Evolutionary conservation across 1,139 yeast genomes (phyloP), one percentile per base, ranked within the genome.

Genomic region (Yamadazyma conglobata): DNA sequence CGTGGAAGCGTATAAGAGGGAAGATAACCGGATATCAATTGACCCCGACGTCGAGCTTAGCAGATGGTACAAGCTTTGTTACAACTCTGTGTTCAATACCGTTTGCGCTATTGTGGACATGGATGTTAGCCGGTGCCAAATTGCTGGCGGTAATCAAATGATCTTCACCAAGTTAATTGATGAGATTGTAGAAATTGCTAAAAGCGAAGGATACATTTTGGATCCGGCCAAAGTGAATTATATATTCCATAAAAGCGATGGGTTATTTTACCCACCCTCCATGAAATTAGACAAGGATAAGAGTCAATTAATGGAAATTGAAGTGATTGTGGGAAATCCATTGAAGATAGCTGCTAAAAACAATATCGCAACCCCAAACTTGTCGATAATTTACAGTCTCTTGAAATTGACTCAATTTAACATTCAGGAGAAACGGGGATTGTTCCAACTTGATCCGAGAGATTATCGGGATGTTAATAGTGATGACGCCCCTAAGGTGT

Each of bases 31-130:
- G 5, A 66, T 73, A 27, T 47, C 48, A 7, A 55, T 68, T 24
- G 82, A 79, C 46, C 56, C 52, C 10, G 56, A 74, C 40, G 76
- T 71, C 10, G 69, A 71, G 37, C 62, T 58, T 46, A 65, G 77
- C 5, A 63, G 94, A 50, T 84, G 93, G 93, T 64, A 74, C 37
- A 84, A 84, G 50, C 64, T 84, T 33, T 68, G 82, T 13, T 83
- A 83, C 58, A 84, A 84, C 48, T 73, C 83, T 6, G 70, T 77
- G 3, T 67, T 77, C 51, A 83, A 83, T 57, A 70, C 89, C 2
- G 63, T 76, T 4, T 71, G 83, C 10, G 71, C 77, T 25, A 53
- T 74, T 31, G 73, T 69, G 31, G 56, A 57, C 27, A 37, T 60
- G 28, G 87, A 82, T 48, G 73, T 73, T 13, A 79, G 79, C 28